phyloP scores from a whole-genome alignment of 148 eudicot genomes.

The Spergularia bocconei region DNA sequence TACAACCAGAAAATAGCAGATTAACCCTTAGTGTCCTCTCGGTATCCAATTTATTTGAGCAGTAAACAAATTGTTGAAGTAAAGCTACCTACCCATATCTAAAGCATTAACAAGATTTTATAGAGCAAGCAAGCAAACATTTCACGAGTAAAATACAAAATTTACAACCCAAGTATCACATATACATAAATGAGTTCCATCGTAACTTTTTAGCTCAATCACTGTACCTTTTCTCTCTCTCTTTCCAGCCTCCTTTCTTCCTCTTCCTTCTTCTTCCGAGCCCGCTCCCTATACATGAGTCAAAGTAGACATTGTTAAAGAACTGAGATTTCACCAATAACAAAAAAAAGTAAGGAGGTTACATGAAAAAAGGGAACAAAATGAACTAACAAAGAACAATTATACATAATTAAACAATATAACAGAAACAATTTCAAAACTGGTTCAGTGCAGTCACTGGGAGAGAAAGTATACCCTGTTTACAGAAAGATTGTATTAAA shows the following conservation, averaged over 20 bases:
- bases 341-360: neutral
- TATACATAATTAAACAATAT: neutral
- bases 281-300: conserved; percentile 59
- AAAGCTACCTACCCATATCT: neutral
- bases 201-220: neutral
- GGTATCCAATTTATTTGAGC: neutral
- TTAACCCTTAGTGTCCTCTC: too few relatives aligned
- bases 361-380: neutral
- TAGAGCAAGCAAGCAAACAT: neutral
- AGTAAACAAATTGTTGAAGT: neutral
- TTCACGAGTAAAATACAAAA: neutral
- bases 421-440: neutral
- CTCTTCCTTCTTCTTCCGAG: conserved; percentile 99
- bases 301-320: conserved; percentile 3
- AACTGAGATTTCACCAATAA: neutral
- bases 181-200: neutral
- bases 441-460: neutral
- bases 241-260: conserved; percentile 87
- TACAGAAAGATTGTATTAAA: neutral
- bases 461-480: neutral
- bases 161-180: neutral
- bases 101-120: neutral
- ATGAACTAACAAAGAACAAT: neutral
- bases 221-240: conserved; percentile 86
- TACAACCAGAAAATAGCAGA: too few relatives aligned